These are phyloP conservation scores for Hygrophila difformis DNA, from an alignment of 257 asterid genomes.

Conservation along the genomic window DNA sequence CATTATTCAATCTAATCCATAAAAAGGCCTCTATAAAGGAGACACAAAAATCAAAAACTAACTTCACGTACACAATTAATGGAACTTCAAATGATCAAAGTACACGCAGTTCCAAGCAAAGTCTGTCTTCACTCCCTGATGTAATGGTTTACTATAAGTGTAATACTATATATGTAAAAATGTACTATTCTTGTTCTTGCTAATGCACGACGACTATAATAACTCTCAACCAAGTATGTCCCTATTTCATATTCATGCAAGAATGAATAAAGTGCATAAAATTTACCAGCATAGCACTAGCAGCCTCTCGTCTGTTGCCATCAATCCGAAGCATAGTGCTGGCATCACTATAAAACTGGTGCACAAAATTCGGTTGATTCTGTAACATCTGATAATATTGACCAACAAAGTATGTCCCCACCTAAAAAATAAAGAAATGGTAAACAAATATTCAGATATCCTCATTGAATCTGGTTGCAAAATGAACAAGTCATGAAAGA, in stretches of 20 bases:
- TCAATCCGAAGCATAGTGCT: slow-evolving; percentile 93
- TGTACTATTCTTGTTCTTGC: too few relatives aligned
- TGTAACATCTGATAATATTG: slow-evolving; percentile 92
- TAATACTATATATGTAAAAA: background rate
- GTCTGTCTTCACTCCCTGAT: background rate
- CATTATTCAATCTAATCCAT: slow-evolving; percentile 1
- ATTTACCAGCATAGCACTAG: slow-evolving; percentile 77
- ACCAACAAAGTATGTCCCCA: slow-evolving; percentile 94
- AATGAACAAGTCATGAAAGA: too few relatives aligned
- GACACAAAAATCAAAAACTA: background rate
- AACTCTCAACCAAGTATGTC: too few relatives aligned
- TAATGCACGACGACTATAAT: too few relatives aligned
- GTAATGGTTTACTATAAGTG: background rate
- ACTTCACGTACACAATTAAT: background rate
- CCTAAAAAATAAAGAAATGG: slow-evolving; percentile 35
- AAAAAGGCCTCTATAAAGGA: slow-evolving; percentile 3
- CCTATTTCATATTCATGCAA: background rate
- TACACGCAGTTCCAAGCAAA: background rate
- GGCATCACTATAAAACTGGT: slow-evolving; percentile 81
- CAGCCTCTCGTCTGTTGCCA: slow-evolving; percentile 68
- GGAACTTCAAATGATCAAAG: background rate
- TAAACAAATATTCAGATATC: slow-evolving; percentile 11
- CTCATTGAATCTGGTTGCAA: slow-evolving; percentile 7
- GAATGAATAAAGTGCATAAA: slow-evolving; percentile 10
- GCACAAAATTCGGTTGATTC: slow-evolving; percentile 71